Evolutionary conservation across 768 basidiomycete species (phyloP), one percentile per base, ranked within the genome.

Genomic region (Suillus luteus): DNA sequence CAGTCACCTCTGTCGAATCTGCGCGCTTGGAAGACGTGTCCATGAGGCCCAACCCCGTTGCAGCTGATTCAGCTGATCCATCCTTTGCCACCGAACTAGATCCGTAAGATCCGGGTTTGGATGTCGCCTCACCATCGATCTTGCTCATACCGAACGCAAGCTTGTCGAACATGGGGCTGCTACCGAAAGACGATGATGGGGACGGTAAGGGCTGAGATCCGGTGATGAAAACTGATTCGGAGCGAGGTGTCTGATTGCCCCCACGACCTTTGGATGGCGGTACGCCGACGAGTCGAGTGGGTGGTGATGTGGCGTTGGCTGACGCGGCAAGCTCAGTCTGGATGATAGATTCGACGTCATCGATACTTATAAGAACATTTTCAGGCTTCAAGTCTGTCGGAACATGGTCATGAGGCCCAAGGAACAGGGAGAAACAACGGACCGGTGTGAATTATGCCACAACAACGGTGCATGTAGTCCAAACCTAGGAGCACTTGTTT

Each of bases 381-480:
- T 99, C 97, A 0, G 96, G 97, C 75, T 99, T 99, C 66, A 99
- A 82, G 76, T 99, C 95, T 88, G 71, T 59, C 52, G 7, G 31
- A 57, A 63, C 55, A 58, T 67, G 66, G 58, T 66, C 58, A 46
- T 59, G 46, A 62, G 43, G 64, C 33, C 41, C 24, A 37, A 15
- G 49, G 24, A 48, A 33, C 41, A 60, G 33, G 22, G 12, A 48
- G 59, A 38, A 59, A 5, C 12, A 27, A 75, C 84, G 55, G 60
- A 87, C 89, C 90, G 48, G 96, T 99, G 74, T 99, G 96, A 62
- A 98, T 98, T 71, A 99, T 93, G 46, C 95, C 93, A 73, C 97
- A 99, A 75, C 92, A 93, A 55, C 93, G 86, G 72, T 99, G 97
- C 86, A 99, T 95, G 80, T 99, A 99, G 73, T 99, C 96, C 57